Conservation (phyloP, 2,329 filamentous ascomycete genomes). For the Talaromyces atroroseus region DNA sequence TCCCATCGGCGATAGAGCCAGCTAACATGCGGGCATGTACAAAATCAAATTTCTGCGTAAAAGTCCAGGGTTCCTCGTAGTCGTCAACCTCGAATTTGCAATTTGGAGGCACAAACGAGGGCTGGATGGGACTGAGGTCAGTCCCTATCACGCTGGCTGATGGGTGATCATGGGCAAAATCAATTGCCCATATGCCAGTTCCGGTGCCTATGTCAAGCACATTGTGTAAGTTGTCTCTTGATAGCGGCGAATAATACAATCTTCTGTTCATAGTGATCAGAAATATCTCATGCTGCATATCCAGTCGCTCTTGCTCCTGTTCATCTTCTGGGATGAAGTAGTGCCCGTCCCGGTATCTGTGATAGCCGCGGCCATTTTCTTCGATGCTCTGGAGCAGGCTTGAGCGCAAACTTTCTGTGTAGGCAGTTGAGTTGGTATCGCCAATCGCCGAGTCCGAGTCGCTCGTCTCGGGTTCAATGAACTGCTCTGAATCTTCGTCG, state of each 20-base stretch:
- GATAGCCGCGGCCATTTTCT: conserved; percentile 4
- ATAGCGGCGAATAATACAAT: conserved; percentile 26
- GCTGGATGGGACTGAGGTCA: conserved; percentile 7
- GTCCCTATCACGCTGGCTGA: conserved; percentile 16
- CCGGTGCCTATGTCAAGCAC: conserved; percentile 47
- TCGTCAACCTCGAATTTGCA: conserved; percentile 35
- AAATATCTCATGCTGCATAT: conserved; percentile 21
- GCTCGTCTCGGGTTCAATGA: neutral
- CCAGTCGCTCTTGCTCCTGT: conserved; percentile 12
- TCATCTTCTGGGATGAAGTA: conserved; percentile 11
- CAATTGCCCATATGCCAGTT: conserved; percentile 34
- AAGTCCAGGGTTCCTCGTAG: conserved; percentile 25
- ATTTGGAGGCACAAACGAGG: conserved; percentile 35
- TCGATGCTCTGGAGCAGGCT: neutral
- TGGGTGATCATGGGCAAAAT: conserved; percentile 19
- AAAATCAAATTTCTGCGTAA: conserved; percentile 32
- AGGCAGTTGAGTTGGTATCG: neutral
- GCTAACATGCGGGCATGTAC: conserved; percentile 38
- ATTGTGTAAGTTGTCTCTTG: neutral
- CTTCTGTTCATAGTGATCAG: conserved; percentile 17
- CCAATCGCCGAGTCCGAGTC: neutral
- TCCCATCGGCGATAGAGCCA: conserved; percentile 26
- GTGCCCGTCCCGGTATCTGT: neutral
- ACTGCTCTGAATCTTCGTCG: neutral
- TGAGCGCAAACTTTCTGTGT: neutral